phyloP scores from a whole-genome alignment of 2,329 filamentous ascomycete genomes.

The Trichoderma breve region DNA sequence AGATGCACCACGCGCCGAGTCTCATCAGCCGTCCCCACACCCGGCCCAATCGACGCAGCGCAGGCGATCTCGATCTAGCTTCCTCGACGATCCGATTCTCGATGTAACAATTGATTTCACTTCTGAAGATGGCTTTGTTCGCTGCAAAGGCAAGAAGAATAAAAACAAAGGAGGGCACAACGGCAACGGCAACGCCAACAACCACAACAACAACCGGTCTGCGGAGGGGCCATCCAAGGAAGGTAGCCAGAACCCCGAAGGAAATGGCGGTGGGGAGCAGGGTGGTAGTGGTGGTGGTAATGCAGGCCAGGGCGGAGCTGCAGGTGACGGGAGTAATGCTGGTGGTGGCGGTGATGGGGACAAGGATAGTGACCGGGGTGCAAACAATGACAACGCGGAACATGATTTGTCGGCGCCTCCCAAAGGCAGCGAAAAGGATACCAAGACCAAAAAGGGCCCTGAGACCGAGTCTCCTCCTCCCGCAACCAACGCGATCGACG shows the following conservation, averaged over 20 bases:
- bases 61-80: constrained; percentile 27
- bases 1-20: background rate
- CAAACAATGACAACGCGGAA: constrained; percentile 25
- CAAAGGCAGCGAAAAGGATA: constrained; percentile 43
- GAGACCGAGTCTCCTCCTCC: constrained; percentile 27
- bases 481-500: constrained; percentile 42
- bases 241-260: constrained; percentile 16
- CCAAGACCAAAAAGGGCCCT: constrained; percentile 27
- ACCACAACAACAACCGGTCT: constrained; percentile 40
- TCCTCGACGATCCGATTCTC: constrained; percentile 48
- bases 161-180: constrained; percentile 28
- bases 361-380: constrained; percentile 35
- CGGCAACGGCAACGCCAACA: constrained; percentile 2
- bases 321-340: constrained; percentile 21
- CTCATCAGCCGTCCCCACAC: constrained; percentile 18
- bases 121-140: constrained; percentile 52
- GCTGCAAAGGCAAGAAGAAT: constrained; percentile 59
- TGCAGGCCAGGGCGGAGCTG: constrained; percentile 21
- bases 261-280: constrained; percentile 23
- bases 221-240: constrained; percentile 40
- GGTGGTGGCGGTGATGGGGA: constrained; percentile 34
- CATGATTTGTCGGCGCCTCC: constrained; percentile 28
- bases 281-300: constrained; percentile 20
- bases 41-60: constrained; percentile 23
- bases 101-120: constrained; percentile 55